Conservation (phyloP, 139 green algal species). For the Chlorella vulgaris region DNA sequence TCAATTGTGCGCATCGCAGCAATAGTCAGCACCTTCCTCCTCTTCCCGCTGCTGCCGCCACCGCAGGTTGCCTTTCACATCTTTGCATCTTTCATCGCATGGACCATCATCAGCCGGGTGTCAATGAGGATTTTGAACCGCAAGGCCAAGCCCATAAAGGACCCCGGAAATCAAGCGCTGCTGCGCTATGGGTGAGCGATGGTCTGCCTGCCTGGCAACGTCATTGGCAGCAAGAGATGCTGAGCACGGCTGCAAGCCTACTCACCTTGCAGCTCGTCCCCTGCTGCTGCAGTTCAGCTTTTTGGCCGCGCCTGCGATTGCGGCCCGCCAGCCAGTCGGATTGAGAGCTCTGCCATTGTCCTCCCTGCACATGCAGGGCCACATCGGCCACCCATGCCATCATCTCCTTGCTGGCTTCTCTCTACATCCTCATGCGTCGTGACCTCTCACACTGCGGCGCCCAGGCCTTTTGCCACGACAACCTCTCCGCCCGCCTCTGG, state of each 20-base stretch:
- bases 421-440: conserved; percentile 8
- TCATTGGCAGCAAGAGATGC: too few species aligned
- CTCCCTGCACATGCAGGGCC: too few species aligned
- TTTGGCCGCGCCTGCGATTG: too few species aligned
- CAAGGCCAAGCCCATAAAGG: neutral
- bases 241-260: too few species aligned
- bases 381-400: conserved; percentile 10
- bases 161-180: neutral
- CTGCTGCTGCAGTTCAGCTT: too few species aligned
- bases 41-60: too few species aligned
- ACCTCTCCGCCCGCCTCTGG: neutral
- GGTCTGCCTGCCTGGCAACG: too few species aligned
- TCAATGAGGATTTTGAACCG: conserved; percentile 2
- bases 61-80: neutral
- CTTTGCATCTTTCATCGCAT: conserved; percentile 25
- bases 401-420: neutral
- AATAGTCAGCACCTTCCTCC: too few species aligned
- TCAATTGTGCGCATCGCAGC: too few species aligned
- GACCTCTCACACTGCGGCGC: neutral
- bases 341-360: too few species aligned
- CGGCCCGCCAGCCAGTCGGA: too few species aligned
- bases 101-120: neutral
- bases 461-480: conserved; percentile 18
- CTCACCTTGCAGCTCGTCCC: neutral
- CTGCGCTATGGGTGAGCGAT: conserved; percentile 18